Base-by-base conservation (phyloP, 83 land plant genomes). In the Larix sibirica region DNA sequence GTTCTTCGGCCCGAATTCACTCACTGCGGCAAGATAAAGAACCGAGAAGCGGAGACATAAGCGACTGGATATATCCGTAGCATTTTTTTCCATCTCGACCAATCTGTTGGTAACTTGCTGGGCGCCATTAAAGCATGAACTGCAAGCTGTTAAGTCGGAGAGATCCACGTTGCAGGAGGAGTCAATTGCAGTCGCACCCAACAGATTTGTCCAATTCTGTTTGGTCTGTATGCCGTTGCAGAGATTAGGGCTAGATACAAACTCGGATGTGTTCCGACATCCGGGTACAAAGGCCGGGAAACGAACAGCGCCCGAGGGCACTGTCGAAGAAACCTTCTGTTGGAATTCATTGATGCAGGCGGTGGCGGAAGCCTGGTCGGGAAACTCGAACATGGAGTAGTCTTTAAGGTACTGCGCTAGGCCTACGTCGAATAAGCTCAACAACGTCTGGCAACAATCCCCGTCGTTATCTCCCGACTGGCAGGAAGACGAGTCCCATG, bases 91-190 rank as follows among this genome's bases (percentile, higher is more conserved):
- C 24, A 84, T n/a, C 0, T 26, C 20, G 16, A 77, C 83, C 78
- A 92, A 28, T 66, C 20, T 28, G 10, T 83, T 20, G 24, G 79
- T 80, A 38, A 84, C 85, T 42, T 80, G n/a, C 40, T 68, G 81
- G 0, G 89, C 94, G 71, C 92, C 90, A 44, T 44, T 24, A 40
- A 88, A 31, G 82, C 94, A 92, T 18, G 81, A 12, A 78, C 74
- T 76, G 56, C 88, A 83, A 58, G n/a, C 21, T 8, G 83, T 79
- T 6, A 82, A 69, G 26, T 85, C 75, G 26, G 80, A 65, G 78
- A 87, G 44, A 56, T 91, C 84, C 20, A 42, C n/a, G 50, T 60
- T 63, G 80, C 91, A 91, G 77, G 75, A 38, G 3, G 77, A 12
- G 63, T 91, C 86, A 23, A 91, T 77, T 0, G 77, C 20, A 16